Percentiles rank a stretch among this genome's conserved stretches.
phyloP scores from a whole-genome alignment of 1,139 yeast species.

The Diutina mesorugosa region DNA sequence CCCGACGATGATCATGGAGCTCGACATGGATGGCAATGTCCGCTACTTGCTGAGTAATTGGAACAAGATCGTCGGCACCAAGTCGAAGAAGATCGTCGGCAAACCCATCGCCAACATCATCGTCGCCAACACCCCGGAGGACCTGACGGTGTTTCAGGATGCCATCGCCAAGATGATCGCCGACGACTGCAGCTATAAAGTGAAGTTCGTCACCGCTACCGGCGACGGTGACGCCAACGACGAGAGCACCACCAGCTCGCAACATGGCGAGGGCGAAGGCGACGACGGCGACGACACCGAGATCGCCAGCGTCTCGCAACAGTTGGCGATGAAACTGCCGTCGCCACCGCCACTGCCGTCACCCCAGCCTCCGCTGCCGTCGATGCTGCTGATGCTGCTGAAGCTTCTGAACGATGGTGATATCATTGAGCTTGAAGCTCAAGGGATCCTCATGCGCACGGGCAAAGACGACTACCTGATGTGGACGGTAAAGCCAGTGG shows the following conservation, averaged over 20 bases:
- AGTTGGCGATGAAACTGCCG: neutral
- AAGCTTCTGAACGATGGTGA: slow-evolving; percentile 33
- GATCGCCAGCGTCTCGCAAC: neutral
- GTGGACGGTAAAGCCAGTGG: slow-evolving; percentile 84
- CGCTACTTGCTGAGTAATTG: slow-evolving; percentile 64
- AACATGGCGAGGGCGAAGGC: neutral
- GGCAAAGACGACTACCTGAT: slow-evolving; percentile 68
- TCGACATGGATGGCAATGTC: slow-evolving; percentile 70
- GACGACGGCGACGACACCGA: neutral
- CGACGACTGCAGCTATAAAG: slow-evolving; percentile 70
- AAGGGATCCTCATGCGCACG: slow-evolving; percentile 84
- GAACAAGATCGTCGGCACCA: slow-evolving; percentile 65
- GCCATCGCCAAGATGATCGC: slow-evolving; percentile 61
- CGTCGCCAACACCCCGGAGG: slow-evolving; percentile 49
- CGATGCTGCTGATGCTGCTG: neutral
- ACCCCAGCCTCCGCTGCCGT: neutral
- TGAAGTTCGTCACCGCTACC: slow-evolving; percentile 54
- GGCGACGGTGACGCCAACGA: slow-evolving; percentile 3
- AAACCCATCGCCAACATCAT: slow-evolving; percentile 54
- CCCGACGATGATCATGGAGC: slow-evolving; percentile 77
- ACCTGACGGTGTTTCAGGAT: slow-evolving; percentile 51
- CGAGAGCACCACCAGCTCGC: neutral
- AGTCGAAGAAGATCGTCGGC: slow-evolving; percentile 37
- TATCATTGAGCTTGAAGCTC: slow-evolving; percentile 74
- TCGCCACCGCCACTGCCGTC: neutral